phyloP scores from a whole-genome alignment of 192 early-diverging fungal genomes.

The Mortierella hygrophila region DNA sequence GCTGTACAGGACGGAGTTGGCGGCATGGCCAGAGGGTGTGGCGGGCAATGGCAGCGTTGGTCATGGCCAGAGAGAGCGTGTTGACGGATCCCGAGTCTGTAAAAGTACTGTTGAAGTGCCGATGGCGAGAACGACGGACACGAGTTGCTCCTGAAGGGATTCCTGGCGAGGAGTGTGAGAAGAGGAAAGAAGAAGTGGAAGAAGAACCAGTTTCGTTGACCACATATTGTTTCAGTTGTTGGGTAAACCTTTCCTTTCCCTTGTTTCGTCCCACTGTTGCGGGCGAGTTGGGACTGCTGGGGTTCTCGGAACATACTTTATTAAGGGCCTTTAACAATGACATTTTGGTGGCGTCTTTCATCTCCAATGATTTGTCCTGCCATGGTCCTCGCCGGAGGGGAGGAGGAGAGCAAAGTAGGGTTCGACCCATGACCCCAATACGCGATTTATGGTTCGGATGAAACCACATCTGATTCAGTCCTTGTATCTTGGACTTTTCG shows the following conservation, averaged over 20 bases:
- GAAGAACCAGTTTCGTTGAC: too few relatives aligned
- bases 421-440: slow-evolving; percentile 4
- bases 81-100: not conserved
- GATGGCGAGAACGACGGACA: not conserved
- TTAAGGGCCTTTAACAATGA: too few relatives aligned
- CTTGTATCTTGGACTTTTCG: not conserved
- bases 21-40: not conserved
- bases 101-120: not conserved
- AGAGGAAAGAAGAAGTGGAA: not conserved
- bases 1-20: not conserved
- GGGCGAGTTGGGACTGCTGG: too few relatives aligned
- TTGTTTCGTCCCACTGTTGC: too few relatives aligned
- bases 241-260: too few relatives aligned
- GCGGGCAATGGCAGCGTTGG: not conserved
- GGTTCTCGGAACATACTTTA: too few relatives aligned
- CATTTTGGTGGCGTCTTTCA: too few relatives aligned
- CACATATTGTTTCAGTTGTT: too few relatives aligned
- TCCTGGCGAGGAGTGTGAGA: not conserved
- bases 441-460: not conserved
- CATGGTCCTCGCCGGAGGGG: not conserved
- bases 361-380: not conserved
- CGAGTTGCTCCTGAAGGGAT: not conserved
- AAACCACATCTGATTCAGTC: not conserved
- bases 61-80: not conserved
- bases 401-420: not conserved